Base-by-base conservation (phyloP, 2,329 filamentous ascomycete genomes). In the Trichoderma guizhouense region DNA sequence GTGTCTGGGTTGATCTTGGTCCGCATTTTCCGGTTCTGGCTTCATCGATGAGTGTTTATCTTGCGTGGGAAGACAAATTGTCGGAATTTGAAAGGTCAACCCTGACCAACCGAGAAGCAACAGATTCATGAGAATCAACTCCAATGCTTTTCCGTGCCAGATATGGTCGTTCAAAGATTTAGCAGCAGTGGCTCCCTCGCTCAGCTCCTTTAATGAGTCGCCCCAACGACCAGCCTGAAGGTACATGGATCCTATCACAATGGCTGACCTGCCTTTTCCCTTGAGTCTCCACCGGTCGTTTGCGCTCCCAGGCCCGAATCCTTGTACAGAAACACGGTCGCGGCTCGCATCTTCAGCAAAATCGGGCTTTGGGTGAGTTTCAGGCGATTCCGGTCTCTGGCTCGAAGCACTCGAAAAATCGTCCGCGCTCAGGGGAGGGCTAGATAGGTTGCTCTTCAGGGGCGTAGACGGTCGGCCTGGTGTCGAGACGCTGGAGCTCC, bases 141-240 rank as follows among this genome's bases (percentile, higher is more conserved):
- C 97, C 24, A 99, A 85, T 1, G 94, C 95, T 82, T 98, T 98
- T 21, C 93, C 96, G 82, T 98, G 94, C 95, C 96, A 99, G n/a
- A 98, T 81, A 81, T 97, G 93, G 81, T 99, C 96, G 76, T 94
- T 95, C 72, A 93, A 88, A 47, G 90, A 90, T 76, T 93, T 92
- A 18, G 94, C 92, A 76, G 91, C 89, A 11, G 88, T 88, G 2
- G 93, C 94, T 69, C 92, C 93, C 73, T 98, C 95, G 11, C 90
- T 86, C 26, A 98, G 87, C 78, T 97, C 93, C 79, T 90, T 92
- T 60, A 98, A 81, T 8, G 95, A 95, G 82, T 98, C 95, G 62
- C 87, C 89, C 94, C 96, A 98, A 74, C 94, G 90, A 30, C 96
- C 96, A 68, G 94, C 92, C 81, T 95, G 92, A 76, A 99, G 88